Evolutionary conservation across 164 flowering plant species (phyloP).

Genomic region (Piper betle): DNA sequence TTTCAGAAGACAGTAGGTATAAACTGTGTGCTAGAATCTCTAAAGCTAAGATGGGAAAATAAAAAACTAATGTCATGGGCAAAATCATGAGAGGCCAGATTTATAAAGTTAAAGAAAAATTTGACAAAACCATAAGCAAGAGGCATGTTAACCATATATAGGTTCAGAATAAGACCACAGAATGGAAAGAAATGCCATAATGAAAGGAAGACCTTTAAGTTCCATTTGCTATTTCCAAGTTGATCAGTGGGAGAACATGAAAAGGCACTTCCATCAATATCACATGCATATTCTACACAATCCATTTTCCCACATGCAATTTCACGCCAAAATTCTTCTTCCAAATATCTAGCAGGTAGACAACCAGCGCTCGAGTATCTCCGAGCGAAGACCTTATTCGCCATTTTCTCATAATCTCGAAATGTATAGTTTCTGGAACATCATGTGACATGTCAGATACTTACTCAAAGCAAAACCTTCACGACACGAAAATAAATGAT

Average conservation of each 20-base stretch:
- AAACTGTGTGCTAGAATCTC: too few species aligned
- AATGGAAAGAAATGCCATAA: too few species aligned
- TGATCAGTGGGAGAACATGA: slow-evolving; percentile 73
- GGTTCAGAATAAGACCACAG: too few species aligned
- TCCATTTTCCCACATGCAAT: slow-evolving; percentile 85
- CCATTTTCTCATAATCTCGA: slow-evolving; percentile 96
- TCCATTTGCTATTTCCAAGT: slow-evolving; percentile 97
- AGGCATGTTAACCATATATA: too few species aligned
- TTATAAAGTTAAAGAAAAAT: too few species aligned
- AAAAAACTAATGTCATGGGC: too few species aligned
- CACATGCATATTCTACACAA: slow-evolving; percentile 97
- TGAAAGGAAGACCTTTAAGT: slow-evolving; percentile 58
- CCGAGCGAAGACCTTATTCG: slow-evolving; percentile 91
- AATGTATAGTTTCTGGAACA: slow-evolving; percentile 84
- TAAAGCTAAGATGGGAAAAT: too few species aligned
- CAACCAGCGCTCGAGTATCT: slow-evolving; percentile 80
- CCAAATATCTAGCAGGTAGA: slow-evolving; percentile 80
- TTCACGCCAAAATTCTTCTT: slow-evolving; percentile 97
- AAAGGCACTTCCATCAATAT: slow-evolving; percentile 99
- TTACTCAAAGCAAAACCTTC: too few species aligned
- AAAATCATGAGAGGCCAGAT: too few species aligned
- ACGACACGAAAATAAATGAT: background rate
- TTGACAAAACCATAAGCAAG: too few species aligned
- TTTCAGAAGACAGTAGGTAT: too few species aligned
- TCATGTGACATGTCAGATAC: slow-evolving; percentile 9